These are phyloP conservation scores for Candida frijolesensis DNA, from an alignment of 1,139 yeast genomes.

Conservation along the genomic window DNA sequence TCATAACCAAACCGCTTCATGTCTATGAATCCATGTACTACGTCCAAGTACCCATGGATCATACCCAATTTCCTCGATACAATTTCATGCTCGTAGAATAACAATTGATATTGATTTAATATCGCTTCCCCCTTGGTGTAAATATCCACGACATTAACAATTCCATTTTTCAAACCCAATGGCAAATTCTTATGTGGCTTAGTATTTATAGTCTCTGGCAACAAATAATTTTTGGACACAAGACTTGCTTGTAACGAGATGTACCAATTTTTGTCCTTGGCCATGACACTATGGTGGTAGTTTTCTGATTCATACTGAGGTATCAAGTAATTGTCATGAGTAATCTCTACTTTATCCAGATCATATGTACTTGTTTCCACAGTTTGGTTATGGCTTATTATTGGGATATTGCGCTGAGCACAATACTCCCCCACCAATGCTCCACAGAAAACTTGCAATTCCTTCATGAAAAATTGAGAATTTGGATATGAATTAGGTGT, in stretches of 20 bases:
- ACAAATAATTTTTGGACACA: slow-evolving; percentile 36
- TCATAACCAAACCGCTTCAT: slow-evolving; percentile 40
- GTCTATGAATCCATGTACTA: slow-evolving; percentile 22
- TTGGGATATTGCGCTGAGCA: slow-evolving; percentile 28
- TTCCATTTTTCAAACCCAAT: slow-evolving; percentile 34
- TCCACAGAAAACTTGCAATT: slow-evolving; percentile 29
- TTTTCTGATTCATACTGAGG: slow-evolving; percentile 39
- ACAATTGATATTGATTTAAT: slow-evolving; percentile 43
- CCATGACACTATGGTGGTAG: slow-evolving; percentile 38
- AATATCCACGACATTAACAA: slow-evolving; percentile 26
- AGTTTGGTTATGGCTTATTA: slow-evolving; percentile 25
- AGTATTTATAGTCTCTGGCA: slow-evolving; percentile 14
- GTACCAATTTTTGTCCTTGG: slow-evolving; percentile 37
- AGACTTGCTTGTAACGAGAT: slow-evolving; percentile 37
- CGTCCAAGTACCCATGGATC: slow-evolving; percentile 4
- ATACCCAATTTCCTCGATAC: slow-evolving; percentile 6
- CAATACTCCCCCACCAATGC: slow-evolving; percentile 30
- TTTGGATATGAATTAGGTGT: slow-evolving; percentile 8
- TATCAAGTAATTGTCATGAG: slow-evolving; percentile 39
- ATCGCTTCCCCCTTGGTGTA: slow-evolving; percentile 28
- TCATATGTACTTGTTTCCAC: slow-evolving; percentile 13
- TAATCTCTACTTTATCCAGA: slow-evolving; percentile 28
- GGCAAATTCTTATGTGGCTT: slow-evolving; percentile 18
- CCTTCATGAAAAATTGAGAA: slow-evolving; percentile 28
- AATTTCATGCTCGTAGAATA: slow-evolving; percentile 15